Base-by-base conservation (phyloP, 2,329 filamentous ascomycete genomes). In the Colletotrichum magnum region DNA sequence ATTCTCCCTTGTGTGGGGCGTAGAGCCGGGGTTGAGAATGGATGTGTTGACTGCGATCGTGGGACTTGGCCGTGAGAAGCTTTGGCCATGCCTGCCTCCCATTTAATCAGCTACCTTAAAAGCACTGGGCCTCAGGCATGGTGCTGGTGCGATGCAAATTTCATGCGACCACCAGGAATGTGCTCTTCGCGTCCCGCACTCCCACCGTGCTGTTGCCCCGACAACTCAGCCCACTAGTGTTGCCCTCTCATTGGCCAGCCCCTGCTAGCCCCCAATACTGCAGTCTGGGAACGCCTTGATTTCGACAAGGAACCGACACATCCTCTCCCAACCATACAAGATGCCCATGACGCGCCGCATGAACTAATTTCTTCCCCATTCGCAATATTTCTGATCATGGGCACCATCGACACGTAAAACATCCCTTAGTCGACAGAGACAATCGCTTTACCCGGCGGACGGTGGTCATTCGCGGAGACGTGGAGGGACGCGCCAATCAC, bases 371-470 rank as follows among this genome's bases (percentile, higher is more conserved):
- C 75, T 77, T 76, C 73, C 69, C 74, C 74, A 74, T 72, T 78
- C 69, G 73, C 74, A 74, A 73, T 73, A 71, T 72, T 76, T 74
- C 73, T 75, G 76, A 79, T 71, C 71, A 84, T 84, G 80, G 78
- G 72, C 76, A 73, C 72, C 73, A 75, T 75, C 72, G 76, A 82
- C 80, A 79, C 81, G 81, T 84, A 79, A 73, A 80, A 73, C 73
- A 81, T 80, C 73, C 59, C 72, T 77, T 78, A 79, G 58, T 72
- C 66, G 68, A 70, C 59, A 52, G 58, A 58, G 73, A 70, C 61
- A 66, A 71, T 69, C 69, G 43, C 41, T 69, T 67, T 58, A 64
- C 39, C n/a, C 10, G 51, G 51, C 57, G 51, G 45, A 21, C 56
- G 63, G 56, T 51, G 67, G 18, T 28, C 52, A 50, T 41, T 56